Conservation (phyloP, 495 filamentous ascomycete species). For the Platismatia glauca region DNA sequence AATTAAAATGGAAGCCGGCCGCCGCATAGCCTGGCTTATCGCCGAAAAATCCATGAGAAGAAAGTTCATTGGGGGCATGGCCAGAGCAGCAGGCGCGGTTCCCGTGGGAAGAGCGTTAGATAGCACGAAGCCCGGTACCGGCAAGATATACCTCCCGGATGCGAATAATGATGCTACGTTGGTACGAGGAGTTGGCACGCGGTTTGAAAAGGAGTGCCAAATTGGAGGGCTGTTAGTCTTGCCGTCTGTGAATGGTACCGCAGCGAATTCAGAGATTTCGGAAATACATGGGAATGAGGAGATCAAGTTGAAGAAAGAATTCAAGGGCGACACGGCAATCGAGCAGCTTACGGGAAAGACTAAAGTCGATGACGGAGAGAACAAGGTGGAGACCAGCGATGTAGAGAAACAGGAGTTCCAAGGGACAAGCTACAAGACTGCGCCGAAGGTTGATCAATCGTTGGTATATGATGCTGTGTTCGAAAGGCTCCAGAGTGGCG, state of each 20-base stretch:
- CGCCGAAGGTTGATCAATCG: slow-evolving; percentile 90
- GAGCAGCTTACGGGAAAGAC: slow-evolving; percentile 70
- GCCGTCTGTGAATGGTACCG: slow-evolving; percentile 68
- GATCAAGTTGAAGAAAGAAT: slow-evolving; percentile 74
- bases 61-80: slow-evolving; percentile 76
- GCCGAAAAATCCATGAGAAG: slow-evolving; percentile 87
- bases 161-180: slow-evolving; percentile 76
- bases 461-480: slow-evolving; percentile 92
- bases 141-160: slow-evolving; percentile 86
- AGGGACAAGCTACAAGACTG: slow-evolving; percentile 75
- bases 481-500: slow-evolving; percentile 64
- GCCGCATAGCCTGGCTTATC: slow-evolving; percentile 84
- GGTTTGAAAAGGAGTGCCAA: slow-evolving; percentile 69
- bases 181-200: slow-evolving; percentile 74
- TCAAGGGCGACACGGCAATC: slow-evolving; percentile 60
- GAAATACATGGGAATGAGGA: slow-evolving; percentile 75
- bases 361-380: slow-evolving; percentile 43
- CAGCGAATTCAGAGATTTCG: slow-evolving; percentile 69
- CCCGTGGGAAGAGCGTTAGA: slow-evolving; percentile 88
- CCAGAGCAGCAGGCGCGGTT: slow-evolving; percentile 71
- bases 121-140: slow-evolving; percentile 65
- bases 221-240: slow-evolving; percentile 77
- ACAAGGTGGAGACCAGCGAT: slow-evolving; percentile 42
- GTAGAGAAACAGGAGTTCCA: slow-evolving; percentile 43
- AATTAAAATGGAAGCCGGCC: slow-evolving; percentile 71